phyloP scores from a whole-genome alignment of 306 rosid genomes.

The Fragaria ananassa region DNA sequence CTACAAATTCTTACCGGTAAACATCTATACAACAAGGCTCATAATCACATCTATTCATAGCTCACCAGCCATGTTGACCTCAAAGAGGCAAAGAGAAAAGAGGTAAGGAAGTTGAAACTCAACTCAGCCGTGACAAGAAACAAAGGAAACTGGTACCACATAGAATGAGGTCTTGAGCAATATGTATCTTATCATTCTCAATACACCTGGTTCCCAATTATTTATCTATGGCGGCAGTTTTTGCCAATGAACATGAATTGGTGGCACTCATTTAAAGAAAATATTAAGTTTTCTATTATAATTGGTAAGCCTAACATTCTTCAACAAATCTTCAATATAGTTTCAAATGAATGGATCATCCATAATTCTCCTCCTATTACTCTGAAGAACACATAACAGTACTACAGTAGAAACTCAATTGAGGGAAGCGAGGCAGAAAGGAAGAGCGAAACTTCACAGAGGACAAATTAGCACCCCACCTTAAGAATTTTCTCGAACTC shows the following conservation, averaged over 20 bases:
- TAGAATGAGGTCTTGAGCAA: neutral
- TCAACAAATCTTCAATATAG: constrained; percentile 90
- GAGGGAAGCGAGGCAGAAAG: neutral
- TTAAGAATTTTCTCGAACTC: constrained; percentile 93
- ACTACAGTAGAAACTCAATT: neutral
- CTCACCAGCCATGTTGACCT: constrained; percentile 6
- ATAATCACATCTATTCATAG: constrained; percentile 5
- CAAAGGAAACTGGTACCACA: constrained; percentile 2
- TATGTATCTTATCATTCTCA: constrained; percentile 2
- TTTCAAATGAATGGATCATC: constrained; percentile 91
- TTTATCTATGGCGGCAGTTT: constrained; percentile 65
- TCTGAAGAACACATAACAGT: constrained; percentile 25
- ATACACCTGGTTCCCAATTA: constrained; percentile 77
- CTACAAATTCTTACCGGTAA: too few species aligned
- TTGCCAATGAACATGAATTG: neutral
- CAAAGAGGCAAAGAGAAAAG: neutral
- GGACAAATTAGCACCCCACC: constrained; percentile 33
- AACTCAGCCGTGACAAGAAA: neutral
- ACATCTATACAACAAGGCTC: neutral
- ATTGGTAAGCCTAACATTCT: constrained; percentile 50
- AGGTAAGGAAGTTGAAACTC: neutral
- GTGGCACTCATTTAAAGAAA: neutral
- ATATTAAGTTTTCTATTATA: neutral
- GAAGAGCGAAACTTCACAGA: neutral
- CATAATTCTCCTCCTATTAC: constrained; percentile 90